Percentiles rank a stretch among this genome's conserved stretches.
These are phyloP conservation scores for Pseudogymnoascus sp. DNA, from an alignment of 2,329 filamentous ascomycete species.

Conservation along the genomic window DNA sequence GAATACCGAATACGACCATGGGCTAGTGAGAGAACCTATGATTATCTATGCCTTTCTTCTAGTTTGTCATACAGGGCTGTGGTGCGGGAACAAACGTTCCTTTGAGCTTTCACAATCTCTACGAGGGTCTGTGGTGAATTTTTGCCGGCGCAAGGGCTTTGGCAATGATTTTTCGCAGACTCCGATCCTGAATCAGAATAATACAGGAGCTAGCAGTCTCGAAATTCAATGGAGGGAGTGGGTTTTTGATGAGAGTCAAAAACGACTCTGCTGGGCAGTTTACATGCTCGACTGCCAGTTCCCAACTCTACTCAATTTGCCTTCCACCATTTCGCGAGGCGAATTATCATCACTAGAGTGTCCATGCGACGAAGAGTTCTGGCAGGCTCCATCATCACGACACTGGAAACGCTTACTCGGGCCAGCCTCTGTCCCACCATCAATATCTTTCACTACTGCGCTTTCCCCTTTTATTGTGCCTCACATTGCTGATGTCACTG, in stretches of 20 bases:
- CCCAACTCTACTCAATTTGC: constrained; percentile 21
- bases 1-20: constrained; percentile 19
- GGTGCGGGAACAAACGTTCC: constrained; percentile 24
- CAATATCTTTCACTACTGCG: constrained; percentile 20
- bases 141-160: not conserved
- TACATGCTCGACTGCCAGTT: constrained; percentile 23
- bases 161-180: not conserved
- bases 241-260: constrained; percentile 16
- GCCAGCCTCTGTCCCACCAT: constrained; percentile 19
- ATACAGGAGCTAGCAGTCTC: not conserved
- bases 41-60: constrained; percentile 23
- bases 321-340: constrained; percentile 20
- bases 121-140: constrained; percentile 19
- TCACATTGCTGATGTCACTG: not conserved
- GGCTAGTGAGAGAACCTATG: constrained; percentile 20
- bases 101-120: constrained; percentile 21
- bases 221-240: not conserved
- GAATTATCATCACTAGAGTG: constrained; percentile 20
- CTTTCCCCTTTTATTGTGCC: constrained; percentile 21
- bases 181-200: not conserved
- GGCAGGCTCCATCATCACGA: constrained; percentile 20
- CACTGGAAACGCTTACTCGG: constrained; percentile 23
- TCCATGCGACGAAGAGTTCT: constrained; percentile 24
- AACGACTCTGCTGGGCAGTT: constrained; percentile 21
- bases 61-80: constrained; percentile 21